These are phyloP conservation scores for Yamadazyma paraphyllophila DNA, from an alignment of 805 yeast genomes.

Conservation along the genomic window DNA sequence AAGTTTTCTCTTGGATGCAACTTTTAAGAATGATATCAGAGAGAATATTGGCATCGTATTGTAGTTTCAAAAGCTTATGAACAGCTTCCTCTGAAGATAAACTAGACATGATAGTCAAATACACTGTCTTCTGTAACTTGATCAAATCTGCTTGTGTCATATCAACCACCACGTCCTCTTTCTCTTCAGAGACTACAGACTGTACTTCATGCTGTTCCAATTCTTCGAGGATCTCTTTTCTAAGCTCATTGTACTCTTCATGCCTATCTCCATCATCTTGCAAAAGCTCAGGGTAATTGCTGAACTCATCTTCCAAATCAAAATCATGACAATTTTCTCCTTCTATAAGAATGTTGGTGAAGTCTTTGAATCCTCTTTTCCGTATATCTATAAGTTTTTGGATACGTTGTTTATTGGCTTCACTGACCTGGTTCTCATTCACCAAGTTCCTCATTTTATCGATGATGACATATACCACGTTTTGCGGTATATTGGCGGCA, in stretches of 20 bases:
- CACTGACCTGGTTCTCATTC: conserved; percentile 48
- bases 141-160: conserved; percentile 64
- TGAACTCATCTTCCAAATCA: conserved; percentile 50
- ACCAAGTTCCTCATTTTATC: conserved; percentile 61
- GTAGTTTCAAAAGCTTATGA: conserved; percentile 68
- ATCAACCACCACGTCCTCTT: conserved; percentile 36
- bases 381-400: conserved; percentile 45
- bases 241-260: conserved; percentile 49
- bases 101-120: conserved; percentile 82
- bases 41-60: conserved; percentile 46
- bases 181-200: not conserved
- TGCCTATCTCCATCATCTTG: conserved; percentile 41
- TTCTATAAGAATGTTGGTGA: conserved; percentile 7
- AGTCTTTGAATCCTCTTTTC: conserved; percentile 13
- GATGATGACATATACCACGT: conserved; percentile 49
- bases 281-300: conserved; percentile 44
- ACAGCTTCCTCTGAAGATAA: conserved; percentile 92
- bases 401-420: conserved; percentile 44
- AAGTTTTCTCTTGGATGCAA: conserved; percentile 82
- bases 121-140: conserved; percentile 71
- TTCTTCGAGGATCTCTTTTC: conserved; percentile 47
- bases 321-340: conserved; percentile 41
- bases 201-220: conserved; percentile 5
- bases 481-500: conserved; percentile 53
- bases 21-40: conserved; percentile 75